Evolutionary conservation across 768 basidiomycete species (phyloP), one percentile per base, ranked within the genome.

Genomic region (Tulasnella sp.): DNA sequence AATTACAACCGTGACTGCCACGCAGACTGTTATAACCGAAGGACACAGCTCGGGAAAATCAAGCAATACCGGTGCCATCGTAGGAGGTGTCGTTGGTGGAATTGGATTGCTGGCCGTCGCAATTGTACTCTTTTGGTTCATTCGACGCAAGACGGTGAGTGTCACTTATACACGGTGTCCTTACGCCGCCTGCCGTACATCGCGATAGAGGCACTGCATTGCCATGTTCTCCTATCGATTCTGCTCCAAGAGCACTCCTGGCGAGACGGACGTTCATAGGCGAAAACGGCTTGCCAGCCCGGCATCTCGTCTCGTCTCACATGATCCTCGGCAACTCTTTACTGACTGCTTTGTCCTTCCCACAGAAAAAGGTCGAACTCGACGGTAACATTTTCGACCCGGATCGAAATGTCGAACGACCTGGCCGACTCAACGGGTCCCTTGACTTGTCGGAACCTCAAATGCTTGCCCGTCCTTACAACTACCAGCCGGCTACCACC

Each of bases 71-170:
- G 74, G 74, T 8, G 31, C 74, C 74, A 75, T 75, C 64, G 74
- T 75, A 36, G 74, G 74, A 22, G 74, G 74, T 40, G 74, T 45
- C 25, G 74, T 75, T 22, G 74, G 74, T 37, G 74, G 74, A 19
- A 15, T 75, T 29, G 74, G 19, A 34, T 14, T 25, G 17, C 54
- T 75, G 0, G 74, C 54, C 5, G 36, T 75, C 64, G 15, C 69
- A 11, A 37, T 45, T 22, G 19, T 75, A 11, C 64, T 75, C 1
- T 29, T 58, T 29, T 75, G 42, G 42, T 67, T 40, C 12, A 38
- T 75, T 36, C 52, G 58, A 39, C 73, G 73, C 25, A 40, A 34
- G n/a, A 75, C 40, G 15, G 73, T 75, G 45, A 38, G 73, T 75
- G 37, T 49, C 45, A 29, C 45, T 11, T 6, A 22, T 42, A 8